Evolutionary conservation across 2,329 filamentous ascomycete species (phyloP).

Genomic region (Akanthomyces uredinophilus): DNA sequence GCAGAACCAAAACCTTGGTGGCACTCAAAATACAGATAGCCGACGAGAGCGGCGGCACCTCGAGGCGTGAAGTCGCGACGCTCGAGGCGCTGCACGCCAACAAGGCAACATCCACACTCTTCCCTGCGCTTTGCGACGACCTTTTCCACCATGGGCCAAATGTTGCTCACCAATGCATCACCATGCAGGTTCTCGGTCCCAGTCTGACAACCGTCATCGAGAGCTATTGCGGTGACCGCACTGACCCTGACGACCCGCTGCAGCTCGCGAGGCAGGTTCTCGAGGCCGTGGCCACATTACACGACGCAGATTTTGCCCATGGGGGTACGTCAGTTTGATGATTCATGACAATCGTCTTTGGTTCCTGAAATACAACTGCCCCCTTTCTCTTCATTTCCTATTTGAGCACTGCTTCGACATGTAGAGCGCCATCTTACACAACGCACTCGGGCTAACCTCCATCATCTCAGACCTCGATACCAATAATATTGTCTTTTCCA

Average conservation of each 20-base stretch:
- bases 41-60: not conserved
- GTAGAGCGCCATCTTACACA: too few species aligned
- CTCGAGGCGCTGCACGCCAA: not conserved
- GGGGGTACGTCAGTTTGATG: constrained; percentile 21
- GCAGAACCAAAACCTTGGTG: not conserved
- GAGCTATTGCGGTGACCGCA: constrained; percentile 19
- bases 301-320: constrained; percentile 25
- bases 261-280: constrained; percentile 26
- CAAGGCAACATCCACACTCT: not conserved
- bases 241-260: constrained; percentile 22
- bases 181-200: constrained; percentile 29
- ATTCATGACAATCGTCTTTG: too few species aligned
- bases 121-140: not conserved
- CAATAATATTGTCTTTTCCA: not conserved
- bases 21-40: not conserved
- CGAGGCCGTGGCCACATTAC: constrained; percentile 24
- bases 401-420: not conserved
- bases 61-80: not conserved
- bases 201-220: constrained; percentile 22
- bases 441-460: too few species aligned
- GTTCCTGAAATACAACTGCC: not conserved
- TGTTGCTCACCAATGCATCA: constrained; percentile 29
- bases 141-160: constrained; percentile 21
- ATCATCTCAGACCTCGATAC: too few species aligned
- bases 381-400: not conserved